Conservation (phyloP, 352 stramenopile species). For the Phytophthora idaei region DNA sequence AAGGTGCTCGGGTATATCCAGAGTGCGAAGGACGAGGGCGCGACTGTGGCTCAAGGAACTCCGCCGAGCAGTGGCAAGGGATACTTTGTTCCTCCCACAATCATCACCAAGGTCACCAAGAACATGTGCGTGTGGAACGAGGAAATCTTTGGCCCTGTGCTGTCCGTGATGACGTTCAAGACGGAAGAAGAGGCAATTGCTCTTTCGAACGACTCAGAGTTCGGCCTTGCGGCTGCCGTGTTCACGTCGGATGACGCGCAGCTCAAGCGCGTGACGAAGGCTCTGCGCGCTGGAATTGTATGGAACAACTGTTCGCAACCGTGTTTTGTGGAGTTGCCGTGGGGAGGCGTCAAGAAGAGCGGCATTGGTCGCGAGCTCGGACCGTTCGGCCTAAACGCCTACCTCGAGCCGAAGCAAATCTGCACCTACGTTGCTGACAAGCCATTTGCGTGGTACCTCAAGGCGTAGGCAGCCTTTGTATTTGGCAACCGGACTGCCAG, state of each 20-base stretch:
- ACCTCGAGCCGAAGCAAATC: constrained; percentile 78
- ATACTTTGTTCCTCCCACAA: constrained; percentile 79
- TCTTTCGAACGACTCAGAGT: constrained; percentile 49
- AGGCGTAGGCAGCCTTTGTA: not conserved
- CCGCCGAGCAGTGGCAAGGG: constrained; percentile 34
- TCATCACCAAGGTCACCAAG: constrained; percentile 69
- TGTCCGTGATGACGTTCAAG: constrained; percentile 87
- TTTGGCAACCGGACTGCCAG: too few relatives aligned
- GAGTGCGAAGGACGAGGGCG: constrained; percentile 54
- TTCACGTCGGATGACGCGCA: constrained; percentile 64
- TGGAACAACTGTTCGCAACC: constrained; percentile 36
- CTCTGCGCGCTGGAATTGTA: constrained; percentile 27
- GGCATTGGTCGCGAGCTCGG: constrained; percentile 77
- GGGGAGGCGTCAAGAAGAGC: constrained; percentile 87
- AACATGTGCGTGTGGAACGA: constrained; percentile 81
- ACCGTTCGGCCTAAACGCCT: constrained; percentile 63
- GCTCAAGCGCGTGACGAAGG: constrained; percentile 62
- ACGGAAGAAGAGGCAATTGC: constrained; percentile 83
- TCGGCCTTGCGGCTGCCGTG: constrained; percentile 75
- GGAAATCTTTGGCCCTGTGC: constrained; percentile 92
- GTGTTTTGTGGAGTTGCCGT: constrained; percentile 60
- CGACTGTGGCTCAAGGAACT: constrained; percentile 42
- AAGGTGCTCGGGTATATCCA: constrained; percentile 77
- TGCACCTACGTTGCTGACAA: constrained; percentile 71
- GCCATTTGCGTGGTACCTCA: too few relatives aligned